phyloP scores from a whole-genome alignment of 2,329 filamentous ascomycete species.

The Aureobasidium sp. region DNA sequence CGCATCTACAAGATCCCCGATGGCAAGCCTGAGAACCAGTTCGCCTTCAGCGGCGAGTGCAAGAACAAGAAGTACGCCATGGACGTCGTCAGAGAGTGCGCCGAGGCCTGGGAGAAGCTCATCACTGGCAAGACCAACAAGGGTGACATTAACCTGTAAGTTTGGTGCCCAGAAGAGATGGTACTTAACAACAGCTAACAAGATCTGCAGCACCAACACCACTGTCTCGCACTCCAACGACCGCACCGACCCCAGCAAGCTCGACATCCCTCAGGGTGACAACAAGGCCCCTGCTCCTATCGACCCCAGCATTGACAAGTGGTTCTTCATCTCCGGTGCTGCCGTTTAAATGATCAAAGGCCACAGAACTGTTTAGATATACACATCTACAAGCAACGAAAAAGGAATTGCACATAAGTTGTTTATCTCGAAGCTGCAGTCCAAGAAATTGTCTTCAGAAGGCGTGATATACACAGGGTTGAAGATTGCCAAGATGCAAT shows the following conservation, averaged over 20 bases:
- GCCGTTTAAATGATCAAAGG: slow-evolving; percentile 32
- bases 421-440: not conserved
- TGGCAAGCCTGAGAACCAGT: slow-evolving; percentile 99
- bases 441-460: not conserved
- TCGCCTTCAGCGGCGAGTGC: slow-evolving; percentile 99
- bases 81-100: slow-evolving; percentile 92
- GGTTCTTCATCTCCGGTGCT: slow-evolving; percentile 99
- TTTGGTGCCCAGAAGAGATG: slow-evolving; percentile 22
- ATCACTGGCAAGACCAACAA: slow-evolving; percentile 80
- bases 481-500: not conserved
- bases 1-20: slow-evolving; percentile 99
- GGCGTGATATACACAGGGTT: not conserved
- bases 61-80: slow-evolving; percentile 99
- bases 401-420: slow-evolving; percentile 10
- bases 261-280: slow-evolving; percentile 73
- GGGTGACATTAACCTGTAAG: slow-evolving; percentile 76
- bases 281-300: slow-evolving; percentile 80
- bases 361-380: not conserved
- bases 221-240: slow-evolving; percentile 66
- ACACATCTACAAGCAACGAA: slow-evolving; percentile 12
- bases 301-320: slow-evolving; percentile 97
- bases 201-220: slow-evolving; percentile 64
- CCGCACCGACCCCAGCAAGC: slow-evolving; percentile 61
- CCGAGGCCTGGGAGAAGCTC: slow-evolving; percentile 94
- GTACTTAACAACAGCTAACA: slow-evolving; percentile 19